Conservation (phyloP, 1,284 basidiomycete species). For the Rhizoctonia solani region DNA sequence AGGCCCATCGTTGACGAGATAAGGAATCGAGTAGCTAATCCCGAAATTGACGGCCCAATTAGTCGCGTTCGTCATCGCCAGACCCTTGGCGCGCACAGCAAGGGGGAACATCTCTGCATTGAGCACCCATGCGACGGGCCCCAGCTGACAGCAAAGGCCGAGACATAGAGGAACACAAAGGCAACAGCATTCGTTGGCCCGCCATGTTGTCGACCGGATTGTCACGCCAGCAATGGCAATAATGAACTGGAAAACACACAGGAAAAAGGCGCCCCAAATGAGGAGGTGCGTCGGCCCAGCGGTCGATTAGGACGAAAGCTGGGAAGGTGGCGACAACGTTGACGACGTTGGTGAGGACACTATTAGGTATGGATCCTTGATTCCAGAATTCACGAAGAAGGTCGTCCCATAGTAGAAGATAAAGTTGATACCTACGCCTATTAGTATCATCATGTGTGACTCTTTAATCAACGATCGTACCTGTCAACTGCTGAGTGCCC, state of each 20-base stretch:
- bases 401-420: conserved; percentile 78
- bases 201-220: conserved; percentile 53
- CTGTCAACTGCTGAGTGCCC: conserved; percentile 33
- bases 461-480: conserved; percentile 7
- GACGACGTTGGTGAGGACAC: conserved; percentile 70
- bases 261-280: conserved; percentile 69
- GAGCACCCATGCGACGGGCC: conserved; percentile 79
- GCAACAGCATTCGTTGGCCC: conserved; percentile 62
- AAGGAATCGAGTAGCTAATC: conserved; percentile 69
- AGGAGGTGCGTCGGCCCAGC: conserved; percentile 77
- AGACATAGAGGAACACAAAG: conserved; percentile 66
- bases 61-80: conserved; percentile 70
- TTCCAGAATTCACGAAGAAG: conserved; percentile 76
- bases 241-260: conserved; percentile 73
- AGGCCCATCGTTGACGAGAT: conserved; percentile 52
- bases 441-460: background rate
- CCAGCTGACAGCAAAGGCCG: conserved; percentile 78
- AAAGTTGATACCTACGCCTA: conserved; percentile 70
- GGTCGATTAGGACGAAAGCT: conserved; percentile 71
- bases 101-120: conserved; percentile 76
- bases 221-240: conserved; percentile 72
- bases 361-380: conserved; percentile 69
- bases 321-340: conserved; percentile 72
- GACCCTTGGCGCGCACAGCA: conserved; percentile 72
- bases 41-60: conserved; percentile 76